phyloP scores from a whole-genome alignment of 2,329 filamentous ascomycete genomes.

The Ophioceras dolichostomum region DNA sequence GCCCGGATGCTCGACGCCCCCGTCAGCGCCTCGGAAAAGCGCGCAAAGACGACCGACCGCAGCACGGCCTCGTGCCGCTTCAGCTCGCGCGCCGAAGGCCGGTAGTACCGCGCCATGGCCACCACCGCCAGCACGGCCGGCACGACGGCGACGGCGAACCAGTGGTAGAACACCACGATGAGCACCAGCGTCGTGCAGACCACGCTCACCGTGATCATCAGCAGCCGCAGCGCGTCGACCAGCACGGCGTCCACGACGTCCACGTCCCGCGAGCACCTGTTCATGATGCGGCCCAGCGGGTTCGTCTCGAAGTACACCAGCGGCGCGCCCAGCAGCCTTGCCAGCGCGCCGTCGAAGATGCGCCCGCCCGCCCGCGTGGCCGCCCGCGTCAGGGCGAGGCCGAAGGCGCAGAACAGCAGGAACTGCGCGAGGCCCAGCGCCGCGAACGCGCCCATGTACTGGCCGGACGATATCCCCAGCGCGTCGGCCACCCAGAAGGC shows the following conservation, averaged over 20 bases:
- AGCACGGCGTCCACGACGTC: slow-evolving; percentile 60
- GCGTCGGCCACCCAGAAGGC: slow-evolving; percentile 71
- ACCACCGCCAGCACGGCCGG: not conserved
- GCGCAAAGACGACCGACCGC: slow-evolving; percentile 51
- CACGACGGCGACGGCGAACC: not conserved
- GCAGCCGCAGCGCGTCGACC: slow-evolving; percentile 47
- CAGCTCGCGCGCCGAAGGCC: slow-evolving; percentile 49
- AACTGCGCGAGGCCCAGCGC: slow-evolving; percentile 61
- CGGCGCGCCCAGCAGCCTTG: slow-evolving; percentile 54
- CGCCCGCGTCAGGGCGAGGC: slow-evolving; percentile 64
- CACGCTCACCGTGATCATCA: slow-evolving; percentile 42
- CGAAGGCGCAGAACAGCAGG: slow-evolving; percentile 67
- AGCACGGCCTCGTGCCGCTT: slow-evolving; percentile 56
- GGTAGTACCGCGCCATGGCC: not conserved
- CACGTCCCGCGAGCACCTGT: slow-evolving; percentile 54
- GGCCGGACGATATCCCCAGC: slow-evolving; percentile 29
- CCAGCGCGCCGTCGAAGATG: slow-evolving; percentile 72
- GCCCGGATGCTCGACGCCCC: slow-evolving; percentile 52
- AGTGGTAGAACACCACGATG: not conserved
- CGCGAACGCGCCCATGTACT: slow-evolving; percentile 63
- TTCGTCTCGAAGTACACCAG: slow-evolving; percentile 97
- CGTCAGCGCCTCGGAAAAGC: slow-evolving; percentile 52
- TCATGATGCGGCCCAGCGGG: slow-evolving; percentile 85
- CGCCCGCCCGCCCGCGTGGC: slow-evolving; percentile 72
- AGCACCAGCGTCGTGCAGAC: not conserved